Base-by-base conservation (phyloP, 306 rosid species). In the Quercus agrifolia region DNA sequence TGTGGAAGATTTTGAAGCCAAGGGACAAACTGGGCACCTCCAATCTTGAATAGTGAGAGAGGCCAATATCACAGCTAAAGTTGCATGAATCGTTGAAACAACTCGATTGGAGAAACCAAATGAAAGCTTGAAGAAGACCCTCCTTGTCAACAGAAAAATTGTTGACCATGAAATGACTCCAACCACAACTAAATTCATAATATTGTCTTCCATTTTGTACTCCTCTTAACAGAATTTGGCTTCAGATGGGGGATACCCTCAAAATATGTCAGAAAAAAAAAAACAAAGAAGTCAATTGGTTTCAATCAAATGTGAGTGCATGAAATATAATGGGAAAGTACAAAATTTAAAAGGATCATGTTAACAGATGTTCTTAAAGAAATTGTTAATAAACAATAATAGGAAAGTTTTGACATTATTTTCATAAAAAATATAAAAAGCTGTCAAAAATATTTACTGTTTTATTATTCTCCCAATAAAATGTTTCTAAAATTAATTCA, bases 101-200 rank as follows among this genome's bases (percentile, higher is more conserved):
- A 92, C 9, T 6, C 97, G 89, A 73, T 88, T 94, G 85, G 87
- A 82, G 78, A 92, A 91, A 17, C 81, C 94, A 77, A 89, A 92
- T 1, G 94, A 87, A 5, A 86, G 78, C 1, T 89, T 83, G 9
- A 82, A 90, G 61, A 88, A 74, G 5, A 85, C 54, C 71, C 73
- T 88, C 81, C 91, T 89, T 1, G 82, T 6, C 59, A 84, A 27
- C 0, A 92, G 4, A 82, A 94, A 94, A 27, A 75, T 67, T 46
- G 86, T 25, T 28, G 97, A 77, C 98, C 98, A 94, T 68, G 93
- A 87, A 81, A 92, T 38, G 30, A 91, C 84, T 56, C 97, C 98
- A 74, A 82, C 58, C 23, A 86, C 83, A 11, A 88, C 70, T 12
- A 84, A 18, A 72, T 82, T 89, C 31, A 51, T 20, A 35, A 88